Evolutionary conservation across 331 rosid species (phyloP).

Genomic region (Phaseolus coccineus): DNA sequence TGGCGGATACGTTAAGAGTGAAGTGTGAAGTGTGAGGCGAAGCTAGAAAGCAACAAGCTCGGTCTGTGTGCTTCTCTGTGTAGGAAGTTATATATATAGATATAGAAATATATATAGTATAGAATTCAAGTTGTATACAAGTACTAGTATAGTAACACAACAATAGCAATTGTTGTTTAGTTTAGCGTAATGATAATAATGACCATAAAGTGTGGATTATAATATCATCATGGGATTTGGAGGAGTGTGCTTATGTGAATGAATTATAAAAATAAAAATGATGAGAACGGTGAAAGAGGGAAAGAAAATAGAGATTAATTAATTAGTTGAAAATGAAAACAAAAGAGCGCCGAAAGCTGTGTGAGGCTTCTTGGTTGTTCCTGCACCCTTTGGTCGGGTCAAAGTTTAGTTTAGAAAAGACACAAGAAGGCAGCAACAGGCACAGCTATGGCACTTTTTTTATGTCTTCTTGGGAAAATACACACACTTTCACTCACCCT

Average conservation of each 20-base stretch:
- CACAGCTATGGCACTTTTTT: constrained; percentile 19
- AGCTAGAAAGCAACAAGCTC: constrained; percentile 6
- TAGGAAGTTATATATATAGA: neutral
- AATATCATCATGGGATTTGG: neutral
- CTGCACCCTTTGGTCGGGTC: neutral
- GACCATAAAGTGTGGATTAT: neutral
- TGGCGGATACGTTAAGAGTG: constrained; percentile 8
- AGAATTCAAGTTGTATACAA: neutral
- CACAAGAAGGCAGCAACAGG: constrained; percentile 1
- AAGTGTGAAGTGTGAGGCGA: neutral
- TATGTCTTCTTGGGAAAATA: constrained; percentile 13
- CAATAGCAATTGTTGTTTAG: constrained; percentile 5
- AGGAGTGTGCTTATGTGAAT: neutral
- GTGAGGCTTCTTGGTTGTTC: neutral
- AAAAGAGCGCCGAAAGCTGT: constrained; percentile 13
- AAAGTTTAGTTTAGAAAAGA: constrained; percentile 22
- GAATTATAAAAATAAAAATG: neutral
- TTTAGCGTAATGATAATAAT: neutral
- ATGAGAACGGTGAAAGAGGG: neutral
- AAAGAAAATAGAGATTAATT: neutral
- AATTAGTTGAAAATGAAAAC: neutral
- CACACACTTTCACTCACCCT: neutral
- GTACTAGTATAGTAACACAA: neutral
- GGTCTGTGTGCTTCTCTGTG: neutral
- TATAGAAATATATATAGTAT: neutral